These are phyloP conservation scores for Ophiosphaerella narmari DNA, from an alignment of 2,329 filamentous ascomycete species.

Conservation along the genomic window DNA sequence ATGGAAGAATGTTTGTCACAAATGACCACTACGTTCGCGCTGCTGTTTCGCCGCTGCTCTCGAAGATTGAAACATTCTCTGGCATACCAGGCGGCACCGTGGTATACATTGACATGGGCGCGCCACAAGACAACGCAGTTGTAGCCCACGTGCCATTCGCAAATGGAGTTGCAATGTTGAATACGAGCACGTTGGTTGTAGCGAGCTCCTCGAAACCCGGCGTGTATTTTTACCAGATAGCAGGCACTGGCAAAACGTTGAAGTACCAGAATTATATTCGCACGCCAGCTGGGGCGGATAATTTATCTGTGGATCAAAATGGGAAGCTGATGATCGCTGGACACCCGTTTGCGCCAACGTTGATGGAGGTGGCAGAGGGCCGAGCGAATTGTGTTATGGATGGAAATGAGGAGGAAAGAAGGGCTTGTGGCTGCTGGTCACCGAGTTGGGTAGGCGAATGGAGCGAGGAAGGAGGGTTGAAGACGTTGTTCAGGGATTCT, in stretches of 20 bases:
- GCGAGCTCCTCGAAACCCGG: slow-evolving; percentile 42
- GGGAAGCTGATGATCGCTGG: slow-evolving; percentile 50
- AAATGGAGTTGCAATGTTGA: slow-evolving; percentile 48
- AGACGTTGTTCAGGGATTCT: slow-evolving; percentile 40
- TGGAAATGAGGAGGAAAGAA: slow-evolving; percentile 19
- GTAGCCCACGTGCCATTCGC: slow-evolving; percentile 46
- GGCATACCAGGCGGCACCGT: slow-evolving; percentile 45
- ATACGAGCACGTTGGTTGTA: slow-evolving; percentile 45
- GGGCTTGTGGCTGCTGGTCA: slow-evolving; percentile 32
- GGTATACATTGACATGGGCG: slow-evolving; percentile 38
- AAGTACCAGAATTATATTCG: slow-evolving; percentile 13
- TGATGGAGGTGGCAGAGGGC: slow-evolving; percentile 29
- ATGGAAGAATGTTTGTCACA: slow-evolving; percentile 44
- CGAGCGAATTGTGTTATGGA: slow-evolving; percentile 23
- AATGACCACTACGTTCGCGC: slow-evolving; percentile 50
- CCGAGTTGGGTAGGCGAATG: slow-evolving; percentile 49
- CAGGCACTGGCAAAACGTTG: slow-evolving; percentile 11
- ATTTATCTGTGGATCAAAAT: slow-evolving; percentile 44
- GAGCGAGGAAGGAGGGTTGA: slow-evolving; percentile 40
- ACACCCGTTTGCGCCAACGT: slow-evolving; percentile 44
- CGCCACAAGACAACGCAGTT: slow-evolving; percentile 13
- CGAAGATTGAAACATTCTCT: slow-evolving; percentile 47
- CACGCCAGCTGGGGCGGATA: slow-evolving; percentile 46
- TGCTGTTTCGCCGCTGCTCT: slow-evolving; percentile 27
- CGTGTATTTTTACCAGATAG: slow-evolving; percentile 42